These are phyloP conservation scores for Poa pratensis DNA, from an alignment of 176 grass and related monocot species.

Conservation along the genomic window DNA sequence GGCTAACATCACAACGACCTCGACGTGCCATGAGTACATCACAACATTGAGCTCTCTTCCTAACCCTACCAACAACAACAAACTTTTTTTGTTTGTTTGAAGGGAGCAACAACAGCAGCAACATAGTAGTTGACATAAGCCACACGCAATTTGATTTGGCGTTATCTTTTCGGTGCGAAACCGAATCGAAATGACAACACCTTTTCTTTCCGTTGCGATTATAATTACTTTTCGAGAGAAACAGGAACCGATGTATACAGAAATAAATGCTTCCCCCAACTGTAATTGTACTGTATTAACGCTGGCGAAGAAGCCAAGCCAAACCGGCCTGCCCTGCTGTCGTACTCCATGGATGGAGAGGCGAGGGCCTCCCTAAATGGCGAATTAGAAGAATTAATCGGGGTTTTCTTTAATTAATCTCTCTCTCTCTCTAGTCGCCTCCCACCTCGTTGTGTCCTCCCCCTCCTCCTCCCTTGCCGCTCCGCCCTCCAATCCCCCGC, in stretches of 20 bases:
- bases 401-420: constrained; percentile 25
- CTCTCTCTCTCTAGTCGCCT: constrained; percentile 35
- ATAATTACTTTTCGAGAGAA: neutral
- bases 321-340: neutral
- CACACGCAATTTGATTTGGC: neutral
- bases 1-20: neutral
- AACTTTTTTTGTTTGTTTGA: no score
- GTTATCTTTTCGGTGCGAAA: neutral
- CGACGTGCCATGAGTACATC: constrained; percentile 12
- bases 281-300: neutral
- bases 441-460: constrained; percentile 32
- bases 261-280: neutral
- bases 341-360: neutral
- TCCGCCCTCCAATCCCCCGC: constrained; percentile 40
- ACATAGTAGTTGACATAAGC: neutral
- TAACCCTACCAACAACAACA: no score
- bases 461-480: constrained; percentile 18
- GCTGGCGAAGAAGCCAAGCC: neutral
- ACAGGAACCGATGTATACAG: neutral
- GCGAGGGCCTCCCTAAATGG: neutral
- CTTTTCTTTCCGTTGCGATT: no score
- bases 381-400: constrained; percentile 7
- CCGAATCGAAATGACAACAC: neutral
- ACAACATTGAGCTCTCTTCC: neutral
- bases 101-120: no score